A percentile compares a stretch with the other conserved stretches of the same genome.
These are phyloP conservation scores for Phytophthora sojae DNA, from an alignment of 352 stramenopile genomes.

Conservation along the genomic window DNA sequence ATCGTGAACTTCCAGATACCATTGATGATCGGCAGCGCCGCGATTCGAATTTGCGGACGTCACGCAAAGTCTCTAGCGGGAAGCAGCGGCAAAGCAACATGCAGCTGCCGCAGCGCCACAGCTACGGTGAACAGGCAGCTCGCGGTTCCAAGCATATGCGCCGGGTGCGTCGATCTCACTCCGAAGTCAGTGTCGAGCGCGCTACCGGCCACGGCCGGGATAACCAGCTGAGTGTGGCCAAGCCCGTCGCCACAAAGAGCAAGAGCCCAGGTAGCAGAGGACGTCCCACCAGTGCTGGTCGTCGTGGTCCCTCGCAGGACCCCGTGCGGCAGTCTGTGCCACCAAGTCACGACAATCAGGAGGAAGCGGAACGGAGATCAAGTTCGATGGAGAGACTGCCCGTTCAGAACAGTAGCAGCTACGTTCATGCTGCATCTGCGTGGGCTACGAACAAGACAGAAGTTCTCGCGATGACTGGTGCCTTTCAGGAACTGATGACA, in stretches of 20 bases:
- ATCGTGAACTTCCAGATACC: conserved; percentile 44
- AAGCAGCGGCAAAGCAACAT: conserved; percentile 45
- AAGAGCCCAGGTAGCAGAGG: conserved; percentile 27
- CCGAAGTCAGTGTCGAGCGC: conserved; percentile 51
- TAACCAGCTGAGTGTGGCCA: conserved; percentile 17
- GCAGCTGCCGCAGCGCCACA: conserved; percentile 44
- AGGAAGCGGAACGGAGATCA: conserved; percentile 54
- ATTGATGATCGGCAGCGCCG: conserved; percentile 45
- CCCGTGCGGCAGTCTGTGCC: conserved; percentile 33
- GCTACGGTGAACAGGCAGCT: conserved; percentile 38
- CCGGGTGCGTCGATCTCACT: conserved; percentile 52
- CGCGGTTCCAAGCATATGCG: conserved; percentile 49
- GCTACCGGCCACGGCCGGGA: conserved; percentile 27
- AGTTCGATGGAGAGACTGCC: conserved; percentile 61
- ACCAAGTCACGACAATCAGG: conserved; percentile 37
- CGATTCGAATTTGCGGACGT: conserved; percentile 47
- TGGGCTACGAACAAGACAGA: conserved; percentile 82
- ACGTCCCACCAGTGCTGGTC: conserved; percentile 20
- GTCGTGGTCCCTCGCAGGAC: conserved; percentile 32
- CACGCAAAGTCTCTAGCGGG: conserved; percentile 39
- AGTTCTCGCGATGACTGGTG: conserved; percentile 73
- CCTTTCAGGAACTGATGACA: conserved; percentile 82
- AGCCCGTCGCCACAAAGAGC: conserved; percentile 22
- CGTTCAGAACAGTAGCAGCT: conserved; percentile 62
- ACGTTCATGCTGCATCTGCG: conserved; percentile 73